Percentiles rank a stretch among this genome's conserved stretches.
These are phyloP conservation scores for Quercus suber DNA, from an alignment of 306 rosid species.

Conservation along the genomic window DNA sequence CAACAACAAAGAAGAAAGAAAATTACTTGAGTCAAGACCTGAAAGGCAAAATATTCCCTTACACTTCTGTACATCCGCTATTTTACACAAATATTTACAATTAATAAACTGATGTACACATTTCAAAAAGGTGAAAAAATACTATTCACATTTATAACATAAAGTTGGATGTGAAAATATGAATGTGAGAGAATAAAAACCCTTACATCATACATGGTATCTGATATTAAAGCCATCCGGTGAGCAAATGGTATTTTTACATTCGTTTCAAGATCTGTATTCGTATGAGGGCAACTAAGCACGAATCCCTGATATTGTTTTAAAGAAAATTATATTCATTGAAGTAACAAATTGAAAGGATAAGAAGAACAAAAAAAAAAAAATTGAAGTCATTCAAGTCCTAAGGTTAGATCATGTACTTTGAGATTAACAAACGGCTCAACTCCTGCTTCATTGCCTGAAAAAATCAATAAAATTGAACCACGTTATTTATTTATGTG, in stretches of 20 bases:
- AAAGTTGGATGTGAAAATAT: no score
- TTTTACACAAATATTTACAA: no score
- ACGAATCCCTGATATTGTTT: constrained; percentile 8
- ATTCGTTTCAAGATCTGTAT: constrained; percentile 10
- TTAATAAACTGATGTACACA: no score
- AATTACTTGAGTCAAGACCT: no score
- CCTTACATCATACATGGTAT: constrained; percentile 14
- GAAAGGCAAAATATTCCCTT: no score
- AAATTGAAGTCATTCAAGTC: neutral
- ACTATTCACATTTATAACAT: no score
- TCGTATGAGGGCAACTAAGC: constrained; percentile 24
- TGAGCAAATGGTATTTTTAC: constrained; percentile 3
- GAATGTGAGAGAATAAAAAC: no score
- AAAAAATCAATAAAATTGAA: neutral
- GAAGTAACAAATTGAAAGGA: neutral
- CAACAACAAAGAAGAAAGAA: neutral
- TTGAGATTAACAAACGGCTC: constrained; percentile 19
- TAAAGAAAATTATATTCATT: neutral
- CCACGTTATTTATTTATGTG: neutral
- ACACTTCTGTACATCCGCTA: no score
- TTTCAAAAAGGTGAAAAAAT: no score
- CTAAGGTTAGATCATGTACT: neutral
- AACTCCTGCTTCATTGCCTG: constrained; percentile 27
- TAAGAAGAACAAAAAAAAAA: neutral
- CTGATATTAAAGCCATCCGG: constrained; percentile 25